A percentile compares a stretch with the other conserved stretches of the same genome.
Evolutionary conservation across 2,329 filamentous ascomycete species (phyloP).

Genomic region (Aspergillus oerlinghausenensis): DNA sequence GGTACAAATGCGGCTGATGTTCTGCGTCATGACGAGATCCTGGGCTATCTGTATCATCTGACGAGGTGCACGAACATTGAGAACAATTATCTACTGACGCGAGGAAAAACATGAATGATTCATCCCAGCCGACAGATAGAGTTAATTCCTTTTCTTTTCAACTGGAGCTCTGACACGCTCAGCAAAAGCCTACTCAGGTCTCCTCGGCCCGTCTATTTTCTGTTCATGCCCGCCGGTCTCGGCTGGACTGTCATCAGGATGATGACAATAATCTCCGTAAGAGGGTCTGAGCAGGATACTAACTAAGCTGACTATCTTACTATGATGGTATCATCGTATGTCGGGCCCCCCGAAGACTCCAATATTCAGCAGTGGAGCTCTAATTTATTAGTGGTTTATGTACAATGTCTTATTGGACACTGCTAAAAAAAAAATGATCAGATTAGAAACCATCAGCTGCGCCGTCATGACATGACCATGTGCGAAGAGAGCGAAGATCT

Average conservation of each 20-base stretch:
- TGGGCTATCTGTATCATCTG: too few relatives aligned
- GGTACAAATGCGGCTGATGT: too few relatives aligned
- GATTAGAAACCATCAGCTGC: conserved; percentile 4
- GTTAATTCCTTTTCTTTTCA: too few relatives aligned
- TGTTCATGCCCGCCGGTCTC: too few relatives aligned
- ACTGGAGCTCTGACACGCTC: neutral
- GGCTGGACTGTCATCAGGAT: too few relatives aligned
- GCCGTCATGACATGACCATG: conserved; percentile 8
- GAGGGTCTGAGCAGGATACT: neutral
- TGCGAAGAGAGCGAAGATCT: neutral
- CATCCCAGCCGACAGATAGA: too few relatives aligned
- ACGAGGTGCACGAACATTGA: too few relatives aligned
- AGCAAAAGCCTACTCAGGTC: neutral
- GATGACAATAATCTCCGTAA: neutral
- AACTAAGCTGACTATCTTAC: neutral
- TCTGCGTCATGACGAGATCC: too few relatives aligned
- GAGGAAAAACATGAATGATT: too few relatives aligned
- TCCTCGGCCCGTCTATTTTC: too few relatives aligned
- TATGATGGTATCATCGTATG: conserved; percentile 5
- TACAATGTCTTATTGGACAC: neutral
- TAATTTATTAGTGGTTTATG: neutral
- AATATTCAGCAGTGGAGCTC: conserved; percentile 5
- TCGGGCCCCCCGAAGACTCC: conserved; percentile 13
- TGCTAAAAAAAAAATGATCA: neutral
- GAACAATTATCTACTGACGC: too few relatives aligned